A percentile compares a stretch with the other conserved stretches of the same genome.
phyloP scores from a whole-genome alignment of 2,329 filamentous ascomycete genomes.

The Cercospora janseana region DNA sequence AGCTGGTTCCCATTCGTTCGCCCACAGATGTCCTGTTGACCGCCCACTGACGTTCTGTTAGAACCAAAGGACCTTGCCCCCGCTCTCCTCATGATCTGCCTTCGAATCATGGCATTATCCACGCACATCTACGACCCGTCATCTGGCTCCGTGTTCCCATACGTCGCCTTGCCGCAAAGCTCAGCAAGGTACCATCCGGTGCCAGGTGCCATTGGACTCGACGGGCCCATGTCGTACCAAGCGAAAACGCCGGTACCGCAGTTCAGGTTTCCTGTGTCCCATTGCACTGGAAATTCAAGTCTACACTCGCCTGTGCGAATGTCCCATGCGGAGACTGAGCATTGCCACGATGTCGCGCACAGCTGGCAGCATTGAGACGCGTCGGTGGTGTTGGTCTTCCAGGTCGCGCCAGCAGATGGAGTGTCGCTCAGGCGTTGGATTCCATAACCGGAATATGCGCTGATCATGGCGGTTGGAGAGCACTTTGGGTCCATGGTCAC shows the following conservation, averaged over 20 bases:
- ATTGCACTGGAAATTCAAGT: slow-evolving; percentile 33
- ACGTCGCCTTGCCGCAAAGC: slow-evolving; percentile 33
- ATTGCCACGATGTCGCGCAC: slow-evolving; percentile 32
- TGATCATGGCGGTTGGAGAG: slow-evolving; percentile 33
- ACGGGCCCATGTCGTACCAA: slow-evolving; percentile 34
- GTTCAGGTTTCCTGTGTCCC: slow-evolving; percentile 29
- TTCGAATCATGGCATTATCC: not conserved
- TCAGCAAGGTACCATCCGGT: slow-evolving; percentile 33
- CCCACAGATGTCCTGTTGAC: not conserved
- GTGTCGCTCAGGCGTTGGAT: slow-evolving; percentile 31
- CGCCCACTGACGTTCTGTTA: slow-evolving; percentile 1
- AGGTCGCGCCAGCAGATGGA: slow-evolving; percentile 30
- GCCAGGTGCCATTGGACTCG: slow-evolving; percentile 35
- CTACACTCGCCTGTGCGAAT: slow-evolving; percentile 31
- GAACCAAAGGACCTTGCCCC: not conserved
- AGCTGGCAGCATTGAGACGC: slow-evolving; percentile 36
- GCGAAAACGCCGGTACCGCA: slow-evolving; percentile 32
- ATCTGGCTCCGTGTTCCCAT: slow-evolving; percentile 32
- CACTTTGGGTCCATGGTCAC: slow-evolving; percentile 35
- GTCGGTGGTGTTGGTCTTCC: slow-evolving; percentile 31
- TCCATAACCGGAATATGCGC: slow-evolving; percentile 31
- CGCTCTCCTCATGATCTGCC: not conserved
- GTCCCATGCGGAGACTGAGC: slow-evolving; percentile 35
- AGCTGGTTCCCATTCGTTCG: not conserved
- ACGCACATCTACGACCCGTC: slow-evolving; percentile 33